Evolutionary conservation across 768 basidiomycete species (phyloP), one percentile per base, ranked within the genome.

Genomic region (Stropharia rugosoannulata): DNA sequence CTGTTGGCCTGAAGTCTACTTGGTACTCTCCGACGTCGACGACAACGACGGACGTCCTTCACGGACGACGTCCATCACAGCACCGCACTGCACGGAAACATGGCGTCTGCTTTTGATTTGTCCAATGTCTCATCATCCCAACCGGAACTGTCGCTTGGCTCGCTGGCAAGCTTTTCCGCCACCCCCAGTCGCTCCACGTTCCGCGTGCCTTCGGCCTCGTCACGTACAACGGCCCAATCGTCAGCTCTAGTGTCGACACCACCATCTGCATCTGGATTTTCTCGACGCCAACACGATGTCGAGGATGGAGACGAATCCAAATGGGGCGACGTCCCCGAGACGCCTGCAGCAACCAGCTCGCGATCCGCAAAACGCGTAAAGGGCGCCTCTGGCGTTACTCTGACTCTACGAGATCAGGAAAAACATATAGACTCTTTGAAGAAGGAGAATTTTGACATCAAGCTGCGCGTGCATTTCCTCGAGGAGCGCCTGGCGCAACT

Each of bases 401-500:
- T 97, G 61, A 96, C 95, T 0, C 78, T 99, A 12, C 82, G 95
- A 7, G 96, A 98, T 68, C 96, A 99, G 70, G 95, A 98, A 73
- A 96, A 98, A 95, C 91, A 95, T 70, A 93, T 97, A 66, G 94
- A 98, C 73, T 86, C 86, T 59, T 83, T 95, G 65, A 95, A 96
- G 76, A 97, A 95, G 70, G 95, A 98, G 70, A 96, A 96, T 77
- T 98, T 98, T 70, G 89, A 88, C 65, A 87, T 99, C 68, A 97
- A 98, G 70, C 82, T 98, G 49, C 91, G 94, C 56, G 91, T 98
- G 3, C 94, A 97, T 67, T 96, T 97, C 68, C 82, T 97, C 41
- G 93, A 98, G 70, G 94, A 98, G 65, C 87, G 92, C 43, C 81
- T 99, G 13, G 89, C 89, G 2, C 86, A 92, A 63, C 84, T 95